These are phyloP conservation scores for Exophiala oligosperma DNA, from an alignment of 2,329 filamentous ascomycete genomes.

Conservation along the genomic window DNA sequence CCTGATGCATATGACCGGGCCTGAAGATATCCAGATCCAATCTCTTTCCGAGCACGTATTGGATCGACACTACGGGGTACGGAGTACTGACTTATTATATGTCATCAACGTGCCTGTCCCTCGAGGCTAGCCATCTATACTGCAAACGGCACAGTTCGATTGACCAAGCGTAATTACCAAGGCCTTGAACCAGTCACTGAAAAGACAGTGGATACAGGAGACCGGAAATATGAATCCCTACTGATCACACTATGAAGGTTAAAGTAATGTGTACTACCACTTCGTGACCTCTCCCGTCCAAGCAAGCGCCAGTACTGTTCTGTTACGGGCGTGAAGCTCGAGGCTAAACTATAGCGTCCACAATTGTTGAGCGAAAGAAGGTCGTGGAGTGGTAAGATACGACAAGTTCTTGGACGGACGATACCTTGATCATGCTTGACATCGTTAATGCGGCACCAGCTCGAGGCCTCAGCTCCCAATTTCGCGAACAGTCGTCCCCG, in stretches of 20 bases:
- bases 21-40: neutral
- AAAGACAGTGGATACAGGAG: neutral
- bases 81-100: neutral
- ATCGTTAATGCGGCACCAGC: no score
- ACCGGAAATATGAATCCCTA: neutral
- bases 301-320: no score
- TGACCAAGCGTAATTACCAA: neutral
- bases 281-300: no score
- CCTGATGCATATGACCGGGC: neutral
- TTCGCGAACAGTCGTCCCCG: no score
- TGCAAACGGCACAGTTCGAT: neutral
- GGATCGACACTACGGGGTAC: neutral
- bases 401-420: no score
- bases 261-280: no score
- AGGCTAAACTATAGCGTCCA: no score
- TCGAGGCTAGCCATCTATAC: neutral
- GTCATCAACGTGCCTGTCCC: neutral
- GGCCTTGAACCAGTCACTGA: neutral
- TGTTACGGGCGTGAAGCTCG: no score
- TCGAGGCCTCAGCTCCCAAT: no score
- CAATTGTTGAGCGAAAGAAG: no score
- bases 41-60: neutral
- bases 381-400: no score
- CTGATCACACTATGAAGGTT: neutral
- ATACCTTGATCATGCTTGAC: no score